Conservation (phyloP, 257 asterid genomes). For the Salvia miltiorrhiza region DNA sequence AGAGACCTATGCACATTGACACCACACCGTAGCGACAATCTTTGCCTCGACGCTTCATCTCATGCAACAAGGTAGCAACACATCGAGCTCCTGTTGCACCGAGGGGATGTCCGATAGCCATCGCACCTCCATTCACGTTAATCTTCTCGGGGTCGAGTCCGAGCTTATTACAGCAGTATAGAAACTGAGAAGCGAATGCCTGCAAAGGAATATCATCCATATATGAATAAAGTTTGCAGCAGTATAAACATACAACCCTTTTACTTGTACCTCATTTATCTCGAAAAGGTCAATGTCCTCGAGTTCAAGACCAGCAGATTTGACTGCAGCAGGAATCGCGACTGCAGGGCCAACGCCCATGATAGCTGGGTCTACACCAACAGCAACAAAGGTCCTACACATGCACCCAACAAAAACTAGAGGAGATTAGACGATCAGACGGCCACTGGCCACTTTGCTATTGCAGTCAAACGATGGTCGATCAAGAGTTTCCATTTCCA, state of each 20-base stretch:
- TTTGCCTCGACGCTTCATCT: constrained; percentile 95
- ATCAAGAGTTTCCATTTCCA: neutral
- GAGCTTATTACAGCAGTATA: constrained; percentile 91
- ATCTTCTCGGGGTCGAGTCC: constrained; percentile 93
- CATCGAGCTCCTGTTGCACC: constrained; percentile 99
- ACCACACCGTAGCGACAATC: constrained; percentile 91
- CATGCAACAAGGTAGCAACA: constrained; percentile 89
- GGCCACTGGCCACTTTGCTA: neutral
- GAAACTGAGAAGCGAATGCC: constrained; percentile 95
- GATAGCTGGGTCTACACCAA: constrained; percentile 96
- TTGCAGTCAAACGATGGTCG: neutral
- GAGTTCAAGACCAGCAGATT: constrained; percentile 92
- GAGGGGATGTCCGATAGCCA: constrained; percentile 97
- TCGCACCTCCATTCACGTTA: constrained; percentile 97
- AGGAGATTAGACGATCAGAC: neutral
- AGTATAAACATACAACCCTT: neutral
- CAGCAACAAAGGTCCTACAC: constrained; percentile 85
- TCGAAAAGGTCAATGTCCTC: constrained; percentile 91
- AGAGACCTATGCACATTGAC: constrained; percentile 93
- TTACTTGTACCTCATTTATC: constrained; percentile 72
- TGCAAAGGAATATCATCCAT: constrained; percentile 26
- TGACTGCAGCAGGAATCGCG: constrained; percentile 98
- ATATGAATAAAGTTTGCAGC: neutral
- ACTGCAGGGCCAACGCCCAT: constrained; percentile 99
- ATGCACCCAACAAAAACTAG: neutral